phyloP scores from a whole-genome alignment of 257 asterid species.

The Plantago ovata region DNA sequence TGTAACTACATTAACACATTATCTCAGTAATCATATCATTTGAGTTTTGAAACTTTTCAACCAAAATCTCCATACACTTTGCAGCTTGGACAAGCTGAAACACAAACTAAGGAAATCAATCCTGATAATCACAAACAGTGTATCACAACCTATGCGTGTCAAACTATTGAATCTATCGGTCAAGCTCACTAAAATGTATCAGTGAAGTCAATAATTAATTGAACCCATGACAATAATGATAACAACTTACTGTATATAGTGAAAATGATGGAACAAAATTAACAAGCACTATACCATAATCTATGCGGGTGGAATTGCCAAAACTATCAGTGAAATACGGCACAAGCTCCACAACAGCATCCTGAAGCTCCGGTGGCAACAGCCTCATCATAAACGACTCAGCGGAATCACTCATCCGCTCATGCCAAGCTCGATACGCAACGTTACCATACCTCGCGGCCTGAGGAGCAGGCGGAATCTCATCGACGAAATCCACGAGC shows the following conservation, averaged over 20 bases:
- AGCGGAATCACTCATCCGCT: conserved; percentile 59
- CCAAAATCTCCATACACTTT: too few species aligned
- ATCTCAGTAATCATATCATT: too few species aligned
- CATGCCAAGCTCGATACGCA: conserved; percentile 75
- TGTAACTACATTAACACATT: too few species aligned
- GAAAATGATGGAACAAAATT: not conserved
- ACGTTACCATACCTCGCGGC: conserved; percentile 73
- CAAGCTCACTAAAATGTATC: too few species aligned
- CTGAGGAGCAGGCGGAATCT: conserved; percentile 70
- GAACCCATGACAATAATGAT: too few species aligned
- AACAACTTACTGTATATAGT: not conserved
- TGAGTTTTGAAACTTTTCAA: too few species aligned
- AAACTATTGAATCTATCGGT: too few species aligned
- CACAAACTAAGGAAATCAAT: not conserved
- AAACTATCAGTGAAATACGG: conserved; percentile 80
- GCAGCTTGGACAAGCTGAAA: not conserved
- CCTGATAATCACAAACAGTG: too few species aligned
- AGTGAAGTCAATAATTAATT: too few species aligned
- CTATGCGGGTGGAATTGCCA: conserved; percentile 77
- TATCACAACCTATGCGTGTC: not conserved
- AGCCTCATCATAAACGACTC: conserved; percentile 48
- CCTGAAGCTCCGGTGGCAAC: conserved; percentile 40
- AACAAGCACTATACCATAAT: conserved; percentile 78
- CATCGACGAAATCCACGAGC: conserved; percentile 50
- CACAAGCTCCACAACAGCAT: conserved; percentile 58